Evolutionary conservation across 768 basidiomycete species (phyloP).

Genomic region (Sporobolomyces roseus): DNA sequence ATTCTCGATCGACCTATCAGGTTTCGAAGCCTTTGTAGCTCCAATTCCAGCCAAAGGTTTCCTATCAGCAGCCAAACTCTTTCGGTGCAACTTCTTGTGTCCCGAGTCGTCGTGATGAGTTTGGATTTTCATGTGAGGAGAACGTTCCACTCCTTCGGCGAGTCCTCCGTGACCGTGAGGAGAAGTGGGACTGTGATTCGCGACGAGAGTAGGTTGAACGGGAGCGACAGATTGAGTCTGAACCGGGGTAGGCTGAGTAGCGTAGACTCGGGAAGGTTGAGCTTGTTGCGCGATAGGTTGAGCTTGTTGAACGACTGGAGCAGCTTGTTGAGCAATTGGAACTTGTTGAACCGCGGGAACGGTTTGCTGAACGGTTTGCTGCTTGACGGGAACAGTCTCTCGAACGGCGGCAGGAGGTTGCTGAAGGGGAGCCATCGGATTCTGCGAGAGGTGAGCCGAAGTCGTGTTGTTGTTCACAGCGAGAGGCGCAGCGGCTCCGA

Average conservation of each 20-base stretch:
- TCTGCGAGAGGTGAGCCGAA: constrained; percentile 10
- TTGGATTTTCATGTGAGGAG: constrained; percentile 31
- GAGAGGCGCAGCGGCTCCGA: neutral
- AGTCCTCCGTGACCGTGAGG: constrained; percentile 23
- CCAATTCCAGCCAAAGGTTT: neutral
- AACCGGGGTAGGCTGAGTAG: neutral
- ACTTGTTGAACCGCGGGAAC: constrained; percentile 3
- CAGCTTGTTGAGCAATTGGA: neutral
- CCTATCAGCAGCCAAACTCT: constrained; percentile 1
- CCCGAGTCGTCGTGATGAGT: constrained; percentile 5
- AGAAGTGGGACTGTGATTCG: neutral
- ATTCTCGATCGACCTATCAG: constrained; percentile 3
- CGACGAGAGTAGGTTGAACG: neutral
- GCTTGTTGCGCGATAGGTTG: neutral
- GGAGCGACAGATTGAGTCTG: neutral
- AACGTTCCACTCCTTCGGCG: constrained; percentile 16
- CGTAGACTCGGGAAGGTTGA: neutral
- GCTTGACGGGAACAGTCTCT: no score
- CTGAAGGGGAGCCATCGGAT: neutral
- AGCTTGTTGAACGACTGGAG: neutral
- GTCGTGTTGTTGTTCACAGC: constrained; percentile 11
- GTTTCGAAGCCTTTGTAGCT: neutral
- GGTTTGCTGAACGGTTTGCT: neutral
- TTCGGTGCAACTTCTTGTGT: constrained; percentile 31
- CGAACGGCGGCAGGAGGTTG: neutral